Base-by-base conservation (phyloP, 2,329 filamentous ascomycete genomes). In the Fusarium caatingaense region DNA sequence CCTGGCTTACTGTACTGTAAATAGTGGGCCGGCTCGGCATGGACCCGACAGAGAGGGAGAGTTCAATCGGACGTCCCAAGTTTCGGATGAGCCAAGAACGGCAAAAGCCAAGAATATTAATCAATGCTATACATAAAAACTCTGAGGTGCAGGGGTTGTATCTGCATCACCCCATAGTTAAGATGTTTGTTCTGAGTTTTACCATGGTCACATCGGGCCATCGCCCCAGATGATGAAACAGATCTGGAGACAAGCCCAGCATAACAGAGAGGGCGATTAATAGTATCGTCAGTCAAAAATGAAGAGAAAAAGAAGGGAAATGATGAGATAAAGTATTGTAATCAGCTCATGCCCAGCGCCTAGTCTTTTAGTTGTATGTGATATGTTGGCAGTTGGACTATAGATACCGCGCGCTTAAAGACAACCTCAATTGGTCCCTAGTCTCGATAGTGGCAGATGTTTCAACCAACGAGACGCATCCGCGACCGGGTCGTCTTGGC, bases 391-490 rank as follows among this genome's bases (percentile, higher is more conserved):
- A 16, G 41, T 25, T 37, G 7, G 12, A 30, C 28, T 30, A 30
- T 30, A 30, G 28, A 28, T 51, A 30, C 59, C 51, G 68, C 58
- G 68, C 68, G 68, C 68, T 71, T 70, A 70, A 48, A 23, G 15
- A n/a, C 5, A 3, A 44, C 18, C n/a, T 44, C 68, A 28, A 70
- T 70, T 71, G 68, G 67, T 42, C 54, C 40, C 57, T 15, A 23
- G 46, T 47, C 21, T 20, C 45, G 37, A 34, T 40, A 50, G 48
- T 53, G 20, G 32, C 37, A 56, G 41, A 47, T 47, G 50, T 54
- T 61, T 59, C 59, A 70, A 56, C 68, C 59, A 71, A 69, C 67
- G 68, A 60, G 68, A 70, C 68, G 68, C 61, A 57, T 70, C 68
- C 68, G 68, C 68, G 68, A 70, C 68, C 68, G 68, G 68, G 50